Evolutionary conservation across 495 filamentous ascomycete species (phyloP).

Genomic region (Podospora comata): DNA sequence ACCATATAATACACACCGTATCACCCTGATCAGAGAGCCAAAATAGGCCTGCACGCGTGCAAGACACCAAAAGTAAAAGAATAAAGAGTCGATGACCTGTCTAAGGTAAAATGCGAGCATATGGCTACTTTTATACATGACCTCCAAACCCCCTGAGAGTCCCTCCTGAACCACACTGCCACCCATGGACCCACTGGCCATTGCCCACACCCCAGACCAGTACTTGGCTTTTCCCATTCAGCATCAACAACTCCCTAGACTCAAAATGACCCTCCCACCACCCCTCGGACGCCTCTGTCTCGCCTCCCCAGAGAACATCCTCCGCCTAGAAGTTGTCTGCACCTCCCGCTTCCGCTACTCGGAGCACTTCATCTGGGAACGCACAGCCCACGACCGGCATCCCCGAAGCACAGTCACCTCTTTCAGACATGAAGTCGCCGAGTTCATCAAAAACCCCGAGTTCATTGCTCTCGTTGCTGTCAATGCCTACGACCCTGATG

Average conservation of each 20-base stretch:
- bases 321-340: not conserved
- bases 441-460: not conserved
- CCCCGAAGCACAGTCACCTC: not conserved
- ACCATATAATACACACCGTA: too few species aligned
- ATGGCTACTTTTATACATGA: too few species aligned
- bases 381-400: not conserved
- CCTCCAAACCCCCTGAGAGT: too few species aligned
- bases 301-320: not conserved
- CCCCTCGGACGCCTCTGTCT: not conserved
- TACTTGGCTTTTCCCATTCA: too few species aligned
- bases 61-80: too few species aligned
- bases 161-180: too few species aligned
- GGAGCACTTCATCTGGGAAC: slow-evolving; percentile 6
- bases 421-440: not conserved
- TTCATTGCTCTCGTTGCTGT: slow-evolving; percentile 1
- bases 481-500: not conserved
- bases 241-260: not conserved
- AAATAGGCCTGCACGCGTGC: too few species aligned
- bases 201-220: not conserved
- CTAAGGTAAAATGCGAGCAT: too few species aligned
- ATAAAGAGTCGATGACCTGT: too few species aligned
- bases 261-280: not conserved
- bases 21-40: too few species aligned
- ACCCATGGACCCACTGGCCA: not conserved
- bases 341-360: not conserved